Evolutionary conservation across 2,329 filamentous ascomycete genomes (phyloP).

Genomic region (Calonectria crousiana): DNA sequence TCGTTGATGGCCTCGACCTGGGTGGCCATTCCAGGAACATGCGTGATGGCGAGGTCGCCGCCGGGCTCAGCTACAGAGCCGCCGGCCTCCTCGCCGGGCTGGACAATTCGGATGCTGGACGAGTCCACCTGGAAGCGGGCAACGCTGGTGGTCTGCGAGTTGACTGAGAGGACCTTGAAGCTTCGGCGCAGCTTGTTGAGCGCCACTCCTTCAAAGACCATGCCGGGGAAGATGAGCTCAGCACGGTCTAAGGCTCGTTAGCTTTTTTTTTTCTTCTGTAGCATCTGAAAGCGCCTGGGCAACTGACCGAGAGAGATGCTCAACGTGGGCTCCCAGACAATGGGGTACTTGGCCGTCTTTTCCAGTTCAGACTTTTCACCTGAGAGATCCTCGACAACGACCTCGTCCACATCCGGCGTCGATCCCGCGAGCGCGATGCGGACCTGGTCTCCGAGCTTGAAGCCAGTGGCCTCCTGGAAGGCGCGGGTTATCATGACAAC

Average conservation of each 20-base stretch:
- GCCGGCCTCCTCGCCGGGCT: constrained; percentile 43
- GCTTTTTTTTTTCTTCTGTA: background rate
- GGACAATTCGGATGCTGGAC: constrained; percentile 54
- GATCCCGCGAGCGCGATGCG: constrained; percentile 69
- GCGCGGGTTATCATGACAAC: constrained; percentile 79
- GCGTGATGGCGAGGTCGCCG: constrained; percentile 59
- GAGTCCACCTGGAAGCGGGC: constrained; percentile 57
- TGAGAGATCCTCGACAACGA: constrained; percentile 72
- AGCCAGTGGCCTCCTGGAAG: constrained; percentile 78
- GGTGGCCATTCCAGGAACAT: constrained; percentile 75
- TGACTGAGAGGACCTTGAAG: constrained; percentile 71
- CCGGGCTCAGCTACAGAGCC: constrained; percentile 31
- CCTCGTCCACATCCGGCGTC: constrained; percentile 66
- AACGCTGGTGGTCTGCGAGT: constrained; percentile 58
- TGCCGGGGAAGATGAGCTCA: constrained; percentile 77
- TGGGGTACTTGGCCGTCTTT: constrained; percentile 44
- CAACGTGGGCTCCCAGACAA: constrained; percentile 53
- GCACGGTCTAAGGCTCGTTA: constrained; percentile 62
- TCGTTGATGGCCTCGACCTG: constrained; percentile 76
- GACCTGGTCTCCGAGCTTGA: constrained; percentile 77
- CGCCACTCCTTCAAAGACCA: constrained; percentile 74
- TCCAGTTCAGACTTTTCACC: constrained; percentile 49
- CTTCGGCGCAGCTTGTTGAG: constrained; percentile 47
- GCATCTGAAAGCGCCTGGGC: background rate
- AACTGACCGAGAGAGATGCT: constrained; percentile 50